phyloP scores from a whole-genome alignment of 2,329 filamentous ascomycete genomes.

The Helotiales sp. region DNA sequence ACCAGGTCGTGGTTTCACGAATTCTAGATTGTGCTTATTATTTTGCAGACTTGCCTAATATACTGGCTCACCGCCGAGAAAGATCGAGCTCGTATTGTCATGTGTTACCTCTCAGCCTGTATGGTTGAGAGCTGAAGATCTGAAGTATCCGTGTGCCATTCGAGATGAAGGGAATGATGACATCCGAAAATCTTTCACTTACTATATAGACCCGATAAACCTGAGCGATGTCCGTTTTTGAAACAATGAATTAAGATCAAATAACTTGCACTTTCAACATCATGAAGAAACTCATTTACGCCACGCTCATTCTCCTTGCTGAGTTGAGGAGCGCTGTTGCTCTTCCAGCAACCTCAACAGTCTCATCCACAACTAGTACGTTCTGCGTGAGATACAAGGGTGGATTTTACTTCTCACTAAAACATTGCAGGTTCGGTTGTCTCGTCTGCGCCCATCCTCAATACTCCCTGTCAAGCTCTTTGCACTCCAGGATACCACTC shows the following conservation, averaged over 20 bases:
- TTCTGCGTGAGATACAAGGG: too few relatives aligned
- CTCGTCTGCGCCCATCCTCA: not conserved
- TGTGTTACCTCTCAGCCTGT: slow-evolving; percentile 1
- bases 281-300: not conserved
- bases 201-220: not conserved
- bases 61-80: not conserved
- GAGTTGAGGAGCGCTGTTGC: not conserved
- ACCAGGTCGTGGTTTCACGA: not conserved
- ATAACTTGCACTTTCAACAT: not conserved
- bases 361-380: not conserved
- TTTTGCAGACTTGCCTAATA: not conserved
- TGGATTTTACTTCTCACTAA: not conserved
- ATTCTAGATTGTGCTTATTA: not conserved
- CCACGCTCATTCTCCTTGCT: not conserved
- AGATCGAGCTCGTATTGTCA: not conserved
- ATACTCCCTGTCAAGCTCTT: not conserved
- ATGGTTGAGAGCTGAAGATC: not conserved
- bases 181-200: not conserved
- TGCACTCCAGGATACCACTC: not conserved
- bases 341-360: not conserved
- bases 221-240: not conserved
- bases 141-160: not conserved
- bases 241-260: not conserved
- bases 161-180: not conserved
- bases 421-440: not conserved